phyloP scores from a whole-genome alignment of 768 basidiomycete genomes.

The Cantharellus cinnabarinus region DNA sequence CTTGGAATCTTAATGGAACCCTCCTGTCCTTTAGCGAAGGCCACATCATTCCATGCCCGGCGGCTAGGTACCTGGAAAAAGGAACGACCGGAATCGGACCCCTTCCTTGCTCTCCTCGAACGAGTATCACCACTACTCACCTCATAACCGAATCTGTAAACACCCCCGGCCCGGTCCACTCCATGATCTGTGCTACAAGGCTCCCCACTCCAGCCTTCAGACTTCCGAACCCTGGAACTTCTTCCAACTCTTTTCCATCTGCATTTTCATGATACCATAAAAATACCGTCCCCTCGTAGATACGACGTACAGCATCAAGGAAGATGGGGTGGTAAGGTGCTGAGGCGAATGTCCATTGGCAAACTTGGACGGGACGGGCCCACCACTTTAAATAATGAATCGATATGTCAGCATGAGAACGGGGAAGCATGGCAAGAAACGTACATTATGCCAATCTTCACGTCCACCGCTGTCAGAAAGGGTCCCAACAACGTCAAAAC shows the following conservation, averaged over 20 bases:
- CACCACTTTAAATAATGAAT: constrained; percentile 11
- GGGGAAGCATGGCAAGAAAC: neutral
- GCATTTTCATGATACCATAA: neutral
- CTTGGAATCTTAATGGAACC: constrained; percentile 16
- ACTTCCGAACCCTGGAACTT: too few relatives aligned
- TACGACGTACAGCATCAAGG: constrained; percentile 20
- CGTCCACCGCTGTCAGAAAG: constrained; percentile 14
- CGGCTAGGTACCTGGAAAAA: constrained; percentile 17
- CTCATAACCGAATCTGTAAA: constrained; percentile 9
- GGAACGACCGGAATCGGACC: neutral
- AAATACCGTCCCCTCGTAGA: constrained; percentile 11
- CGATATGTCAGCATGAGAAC: neutral
- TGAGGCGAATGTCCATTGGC: constrained; percentile 25
- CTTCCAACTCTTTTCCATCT: too few relatives aligned
- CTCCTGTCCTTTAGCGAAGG: constrained; percentile 15
- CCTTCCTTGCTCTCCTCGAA: too few relatives aligned
- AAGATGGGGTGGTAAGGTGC: constrained; percentile 22
- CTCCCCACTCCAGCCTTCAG: constrained; percentile 1
- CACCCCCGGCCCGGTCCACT: constrained; percentile 18
- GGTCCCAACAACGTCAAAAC: neutral
- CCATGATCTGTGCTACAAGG: constrained; percentile 20
- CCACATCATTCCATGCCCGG: constrained; percentile 20
- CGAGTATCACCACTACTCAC: neutral
- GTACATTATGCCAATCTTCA: constrained; percentile 20
- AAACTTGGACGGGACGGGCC: constrained; percentile 21